Conservation (phyloP, 2,329 filamentous ascomycete genomes). For the Colletotrichum aenigma region DNA sequence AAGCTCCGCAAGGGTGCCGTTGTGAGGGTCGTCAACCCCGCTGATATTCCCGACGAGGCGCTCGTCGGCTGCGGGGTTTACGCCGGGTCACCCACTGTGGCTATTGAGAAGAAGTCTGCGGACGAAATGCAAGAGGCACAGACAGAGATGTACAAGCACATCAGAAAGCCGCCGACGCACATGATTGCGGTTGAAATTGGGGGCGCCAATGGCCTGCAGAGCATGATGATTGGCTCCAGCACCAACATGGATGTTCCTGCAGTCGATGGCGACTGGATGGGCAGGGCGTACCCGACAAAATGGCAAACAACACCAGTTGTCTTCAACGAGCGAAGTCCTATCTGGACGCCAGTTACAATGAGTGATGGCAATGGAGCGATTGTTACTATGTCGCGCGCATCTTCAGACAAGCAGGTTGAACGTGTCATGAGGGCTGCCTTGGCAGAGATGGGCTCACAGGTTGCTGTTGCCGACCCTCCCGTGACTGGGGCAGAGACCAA, state of each 20-base stretch:
- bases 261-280: conserved; percentile 62
- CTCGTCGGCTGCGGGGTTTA: conserved; percentile 61
- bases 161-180: conserved; percentile 52
- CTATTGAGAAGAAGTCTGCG: conserved; percentile 63
- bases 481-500: conserved; percentile 53
- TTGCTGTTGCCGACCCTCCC: conserved; percentile 52
- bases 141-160: conserved; percentile 56
- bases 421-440: conserved; percentile 54
- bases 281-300: conserved; percentile 56
- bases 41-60: conserved; percentile 54
- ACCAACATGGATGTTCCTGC: conserved; percentile 54
- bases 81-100: conserved; percentile 64
- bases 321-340: conserved; percentile 47
- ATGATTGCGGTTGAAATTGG: conserved; percentile 70
- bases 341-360: neutral
- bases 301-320: conserved; percentile 62
- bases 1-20: conserved; percentile 54
- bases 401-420: conserved; percentile 52
- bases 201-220: conserved; percentile 66
- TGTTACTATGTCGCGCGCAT: conserved; percentile 51
- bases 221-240: conserved; percentile 59
- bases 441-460: conserved; percentile 60
- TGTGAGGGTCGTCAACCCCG: conserved; percentile 55
- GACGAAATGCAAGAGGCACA: conserved; percentile 60
- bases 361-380: conserved; percentile 57